Conservation (phyloP, 345 rosid genomes). For the Linum tenue region DNA sequence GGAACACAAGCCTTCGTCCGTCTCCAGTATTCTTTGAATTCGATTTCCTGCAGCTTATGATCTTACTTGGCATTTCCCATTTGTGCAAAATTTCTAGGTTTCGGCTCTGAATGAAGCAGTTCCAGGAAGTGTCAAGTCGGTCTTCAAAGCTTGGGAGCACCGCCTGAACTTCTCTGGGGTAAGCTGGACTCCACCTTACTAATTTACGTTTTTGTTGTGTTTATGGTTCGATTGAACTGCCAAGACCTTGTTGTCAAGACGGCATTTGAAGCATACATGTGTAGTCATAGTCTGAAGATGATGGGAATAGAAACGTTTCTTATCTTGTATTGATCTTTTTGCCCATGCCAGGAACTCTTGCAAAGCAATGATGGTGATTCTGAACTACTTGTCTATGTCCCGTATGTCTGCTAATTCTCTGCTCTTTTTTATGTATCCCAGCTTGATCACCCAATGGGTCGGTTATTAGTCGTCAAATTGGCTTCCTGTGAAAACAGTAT, state of each 20-base stretch:
- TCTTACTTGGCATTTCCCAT: no score
- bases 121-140: conserved; percentile 81
- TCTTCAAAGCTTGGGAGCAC: conserved; percentile 89
- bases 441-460: background rate
- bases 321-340: background rate
- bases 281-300: background rate
- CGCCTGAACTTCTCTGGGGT: conserved; percentile 66
- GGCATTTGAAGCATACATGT: background rate
- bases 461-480: no score
- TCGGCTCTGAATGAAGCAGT: conserved; percentile 75
- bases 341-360: conserved; percentile 55
- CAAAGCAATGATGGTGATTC: conserved; percentile 96
- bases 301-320: background rate
- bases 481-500: no score
- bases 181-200: background rate
- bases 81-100: conserved; percentile 30
- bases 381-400: conserved; percentile 82
- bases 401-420: conserved; percentile 40
- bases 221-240: no score
- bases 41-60: no score
- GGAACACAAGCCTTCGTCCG: no score
- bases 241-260: background rate
- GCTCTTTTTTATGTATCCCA: background rate
- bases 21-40: no score
- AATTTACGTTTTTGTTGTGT: no score